Evolutionary conservation across 2,329 filamentous ascomycete species (phyloP).

Genomic region (Clonostachys solani): DNA sequence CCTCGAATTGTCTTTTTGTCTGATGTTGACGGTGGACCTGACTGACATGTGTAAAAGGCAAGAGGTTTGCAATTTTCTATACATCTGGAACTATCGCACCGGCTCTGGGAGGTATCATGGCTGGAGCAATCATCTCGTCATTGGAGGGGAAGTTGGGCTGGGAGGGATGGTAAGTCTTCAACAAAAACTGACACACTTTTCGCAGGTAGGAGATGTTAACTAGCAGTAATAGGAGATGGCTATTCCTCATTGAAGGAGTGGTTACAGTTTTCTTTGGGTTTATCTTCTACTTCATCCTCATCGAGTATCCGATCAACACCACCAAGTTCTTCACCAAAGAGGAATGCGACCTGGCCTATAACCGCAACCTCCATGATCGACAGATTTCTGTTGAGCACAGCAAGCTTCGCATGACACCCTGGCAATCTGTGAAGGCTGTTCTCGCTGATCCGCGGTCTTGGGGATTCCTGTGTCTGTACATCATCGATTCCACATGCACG

Average conservation of each 20-base stretch:
- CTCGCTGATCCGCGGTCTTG: background rate
- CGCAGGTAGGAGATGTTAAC: background rate
- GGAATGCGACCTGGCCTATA: slow-evolving; percentile 28
- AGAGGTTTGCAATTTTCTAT: slow-evolving; percentile 50
- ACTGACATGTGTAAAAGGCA: slow-evolving; percentile 31
- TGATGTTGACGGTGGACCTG: too few species aligned
- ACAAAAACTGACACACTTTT: background rate
- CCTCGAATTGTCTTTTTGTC: too few species aligned
- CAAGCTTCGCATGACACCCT: background rate
- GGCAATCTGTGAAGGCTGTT: background rate
- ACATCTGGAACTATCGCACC: slow-evolving; percentile 47
- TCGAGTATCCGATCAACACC: slow-evolving; percentile 30
- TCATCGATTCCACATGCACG: slow-evolving; percentile 12
- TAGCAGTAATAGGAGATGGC: slow-evolving; percentile 9
- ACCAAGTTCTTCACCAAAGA: slow-evolving; percentile 26
- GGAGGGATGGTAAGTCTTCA: slow-evolving; percentile 7
- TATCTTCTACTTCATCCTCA: slow-evolving; percentile 6
- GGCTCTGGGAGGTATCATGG: slow-evolving; percentile 29
- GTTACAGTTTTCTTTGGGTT: slow-evolving; percentile 6
- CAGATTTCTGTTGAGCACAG: slow-evolving; percentile 12
- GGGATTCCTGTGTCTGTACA: background rate
- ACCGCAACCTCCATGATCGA: slow-evolving; percentile 31
- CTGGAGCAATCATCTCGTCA: slow-evolving; percentile 30
- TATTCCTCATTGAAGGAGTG: slow-evolving; percentile 25
- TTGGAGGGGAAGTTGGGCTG: slow-evolving; percentile 16